Evolutionary conservation across 257 asterid species (phyloP), one percentile per base, ranked within the genome.

Genomic region (Primulina huaijiensis): DNA sequence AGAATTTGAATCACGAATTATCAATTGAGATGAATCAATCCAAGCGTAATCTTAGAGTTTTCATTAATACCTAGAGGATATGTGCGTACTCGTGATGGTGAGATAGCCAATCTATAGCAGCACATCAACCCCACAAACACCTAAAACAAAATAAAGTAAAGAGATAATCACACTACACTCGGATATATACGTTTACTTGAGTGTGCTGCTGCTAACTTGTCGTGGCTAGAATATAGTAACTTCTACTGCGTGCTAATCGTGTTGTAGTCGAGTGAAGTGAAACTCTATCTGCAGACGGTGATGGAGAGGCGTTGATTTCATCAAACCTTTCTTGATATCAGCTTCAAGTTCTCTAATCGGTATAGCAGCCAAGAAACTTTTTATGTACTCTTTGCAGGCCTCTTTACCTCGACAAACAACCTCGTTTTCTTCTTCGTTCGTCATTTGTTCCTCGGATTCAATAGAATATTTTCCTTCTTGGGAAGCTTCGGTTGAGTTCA

Each of bases 281-380:
- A 93, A 85, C 80, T 93, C 99, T 33, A 93, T 90, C 90, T 90
- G 99, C 30, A 93, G 83, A 31, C 96, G 86, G 33, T 90, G 97
- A 78, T 93, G 95, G 72, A 93, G 81, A 7, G 90, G 95, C 0
- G 88, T 81, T 31, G 96, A 82, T 69, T 69, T 77, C 12, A 82
- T 71, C 83, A 87, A 70, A 43, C 99, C 99, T 72, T 84, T 90
- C 86, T 87, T 89, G 64, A 89, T 83, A 76, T 93, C 97, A 8
- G 80, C 85, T 76, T 87, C 88, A 60, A 93, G 86, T 75, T 93
- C 99, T 69, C 99, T 83, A 20, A 90, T 87, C 0, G 99, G 99
- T 62, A 93, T 93, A 0, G 99, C 96, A 58, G 99, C 96, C 83
- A 93, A 80, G 83, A 93, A 93, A 72, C 79, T 85, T 82, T 93